Evolutionary conservation across 148 eudicot genomes (phyloP).

Genomic region (Polygonum aviculare): DNA sequence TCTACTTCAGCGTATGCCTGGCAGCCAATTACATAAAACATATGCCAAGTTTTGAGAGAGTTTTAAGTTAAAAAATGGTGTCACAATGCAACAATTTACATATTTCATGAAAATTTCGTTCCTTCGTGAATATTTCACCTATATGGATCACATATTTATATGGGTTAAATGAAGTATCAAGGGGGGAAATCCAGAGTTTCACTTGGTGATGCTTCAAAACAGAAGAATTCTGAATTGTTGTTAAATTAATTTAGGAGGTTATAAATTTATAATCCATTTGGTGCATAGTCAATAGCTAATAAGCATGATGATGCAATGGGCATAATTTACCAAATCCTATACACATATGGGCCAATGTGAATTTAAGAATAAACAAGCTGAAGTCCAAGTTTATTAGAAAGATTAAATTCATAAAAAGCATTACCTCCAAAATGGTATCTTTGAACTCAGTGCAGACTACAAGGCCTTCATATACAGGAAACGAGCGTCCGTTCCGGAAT

Average conservation of each 20-base stretch:
- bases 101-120: not conserved
- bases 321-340: not conserved
- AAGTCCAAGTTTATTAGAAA: constrained; percentile 2
- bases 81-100: not conserved
- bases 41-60: not conserved
- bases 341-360: not conserved
- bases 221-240: not conserved
- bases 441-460: constrained; percentile 86
- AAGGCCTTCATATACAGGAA: constrained; percentile 83
- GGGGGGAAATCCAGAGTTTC: not conserved
- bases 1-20: constrained; percentile 91
- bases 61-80: too few relatives aligned
- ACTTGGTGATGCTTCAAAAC: not conserved
- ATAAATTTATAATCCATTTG: too few relatives aligned
- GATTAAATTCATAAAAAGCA: not conserved
- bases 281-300: too few relatives aligned
- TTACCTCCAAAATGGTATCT: constrained; percentile 78
- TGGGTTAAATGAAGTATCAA: not conserved
- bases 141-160: not conserved
- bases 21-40: constrained; percentile 8
- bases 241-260: too few relatives aligned
- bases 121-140: not conserved
- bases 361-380: not conserved
- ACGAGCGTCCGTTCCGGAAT: constrained; percentile 70
- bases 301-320: not conserved